Evolutionary conservation across 2,329 filamentous ascomycete species (phyloP).

Genomic region (Penicillium sp.): DNA sequence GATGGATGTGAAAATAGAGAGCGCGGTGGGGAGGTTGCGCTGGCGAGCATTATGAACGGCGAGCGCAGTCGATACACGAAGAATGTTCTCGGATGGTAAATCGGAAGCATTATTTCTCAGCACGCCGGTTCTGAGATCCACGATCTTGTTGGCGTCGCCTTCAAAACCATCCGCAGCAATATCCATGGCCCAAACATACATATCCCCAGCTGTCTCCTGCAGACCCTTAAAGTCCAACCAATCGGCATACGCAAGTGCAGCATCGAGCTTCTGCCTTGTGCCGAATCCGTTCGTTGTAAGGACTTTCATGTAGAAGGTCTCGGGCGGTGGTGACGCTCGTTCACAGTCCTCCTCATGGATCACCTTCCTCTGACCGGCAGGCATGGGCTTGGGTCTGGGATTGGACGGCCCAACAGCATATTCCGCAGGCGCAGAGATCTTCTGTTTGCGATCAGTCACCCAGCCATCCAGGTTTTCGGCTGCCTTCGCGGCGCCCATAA

Average conservation of each 20-base stretch:
- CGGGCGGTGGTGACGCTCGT: constrained; percentile 67
- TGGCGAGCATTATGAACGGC: constrained; percentile 74
- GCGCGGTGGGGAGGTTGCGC: constrained; percentile 65
- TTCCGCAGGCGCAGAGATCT: constrained; percentile 68
- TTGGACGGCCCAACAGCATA: constrained; percentile 82
- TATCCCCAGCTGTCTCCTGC: constrained; percentile 64
- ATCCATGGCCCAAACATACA: constrained; percentile 74
- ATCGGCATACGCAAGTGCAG: constrained; percentile 77
- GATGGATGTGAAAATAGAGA: constrained; percentile 83
- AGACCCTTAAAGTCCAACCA: constrained; percentile 79
- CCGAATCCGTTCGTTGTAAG: constrained; percentile 78
- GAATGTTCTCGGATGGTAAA: constrained; percentile 69
- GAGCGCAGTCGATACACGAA: constrained; percentile 72
- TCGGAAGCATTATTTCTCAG: constrained; percentile 59
- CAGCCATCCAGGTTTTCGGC: constrained; percentile 81
- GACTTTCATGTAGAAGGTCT: constrained; percentile 78
- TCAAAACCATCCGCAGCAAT: constrained; percentile 64
- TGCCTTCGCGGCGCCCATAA: constrained; percentile 74
- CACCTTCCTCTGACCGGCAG: constrained; percentile 59
- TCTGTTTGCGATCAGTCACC: constrained; percentile 67
- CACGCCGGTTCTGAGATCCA: constrained; percentile 64
- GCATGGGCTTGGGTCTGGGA: constrained; percentile 72
- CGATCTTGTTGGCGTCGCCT: constrained; percentile 45
- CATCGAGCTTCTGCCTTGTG: constrained; percentile 75
- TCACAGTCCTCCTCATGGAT: constrained; percentile 76